These are phyloP conservation scores for Aspergillus thermomutatus DNA, from an alignment of 2,329 filamentous ascomycete species.

Conservation along the genomic window DNA sequence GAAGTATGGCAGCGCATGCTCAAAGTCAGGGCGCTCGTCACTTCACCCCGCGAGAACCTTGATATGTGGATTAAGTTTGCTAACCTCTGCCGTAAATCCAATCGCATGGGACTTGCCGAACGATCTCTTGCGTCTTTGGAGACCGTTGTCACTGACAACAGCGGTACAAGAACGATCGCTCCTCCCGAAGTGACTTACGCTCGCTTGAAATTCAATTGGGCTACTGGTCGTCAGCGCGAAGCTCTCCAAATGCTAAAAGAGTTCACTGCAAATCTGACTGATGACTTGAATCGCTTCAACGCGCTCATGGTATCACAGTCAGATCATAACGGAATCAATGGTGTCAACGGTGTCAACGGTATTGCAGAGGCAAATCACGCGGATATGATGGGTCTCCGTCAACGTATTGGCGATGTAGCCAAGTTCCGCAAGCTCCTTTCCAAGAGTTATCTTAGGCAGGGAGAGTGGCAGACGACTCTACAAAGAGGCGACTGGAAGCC, in stretches of 20 bases:
- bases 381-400: slow-evolving; percentile 36
- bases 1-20: slow-evolving; percentile 99
- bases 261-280: slow-evolving; percentile 59
- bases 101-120: slow-evolving; percentile 89
- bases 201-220: slow-evolving; percentile 97
- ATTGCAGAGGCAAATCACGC: slow-evolving; percentile 39
- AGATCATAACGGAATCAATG: slow-evolving; percentile 44
- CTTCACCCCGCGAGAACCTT: slow-evolving; percentile 87
- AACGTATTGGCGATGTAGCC: slow-evolving; percentile 47
- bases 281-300: slow-evolving; percentile 53
- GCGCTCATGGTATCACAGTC: slow-evolving; percentile 33
- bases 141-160: slow-evolving; percentile 56
- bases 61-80: slow-evolving; percentile 99
- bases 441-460: slow-evolving; percentile 93
- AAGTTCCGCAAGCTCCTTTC: slow-evolving; percentile 72
- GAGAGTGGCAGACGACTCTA: slow-evolving; percentile 87
- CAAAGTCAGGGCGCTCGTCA: slow-evolving; percentile 86
- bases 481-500: slow-evolving; percentile 87
- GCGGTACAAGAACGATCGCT: slow-evolving; percentile 39
- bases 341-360: slow-evolving; percentile 51
- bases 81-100: slow-evolving; percentile 95
- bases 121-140: slow-evolving; percentile 92
- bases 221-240: slow-evolving; percentile 65
- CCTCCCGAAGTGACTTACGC: slow-evolving; percentile 86
- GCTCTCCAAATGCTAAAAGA: slow-evolving; percentile 60